Base-by-base conservation (phyloP, 257 asterid species). In the Fraxinus cuspidata region DNA sequence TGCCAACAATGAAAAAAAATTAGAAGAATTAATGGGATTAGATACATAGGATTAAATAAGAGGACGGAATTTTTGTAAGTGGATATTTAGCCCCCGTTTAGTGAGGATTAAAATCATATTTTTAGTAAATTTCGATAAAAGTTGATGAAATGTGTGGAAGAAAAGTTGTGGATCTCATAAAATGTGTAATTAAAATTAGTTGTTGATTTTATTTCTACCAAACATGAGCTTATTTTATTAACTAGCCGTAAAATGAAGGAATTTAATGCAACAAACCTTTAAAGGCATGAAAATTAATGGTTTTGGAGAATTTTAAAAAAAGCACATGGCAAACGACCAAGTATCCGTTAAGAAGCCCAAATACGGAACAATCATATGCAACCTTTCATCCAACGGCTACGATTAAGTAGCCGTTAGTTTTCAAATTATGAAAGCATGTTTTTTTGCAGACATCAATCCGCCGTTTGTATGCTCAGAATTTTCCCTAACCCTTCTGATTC, bases 361-460 rank as follows among this genome's bases (percentile, higher is more conserved):
- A 79, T 37, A 34, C 40, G 56, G 79, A 83, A 73, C 82, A 78
- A n/a, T 44, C 86, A 42, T 2, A 42, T 42, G 79, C 78, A 65
- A 75, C 91, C 78, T 74, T 86, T 84, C 75, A 86, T 87, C 85
- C 49, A 40, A 87, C 90, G 92, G 90, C 83, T 66, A 47, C 3
- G 53, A 79, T 77, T 74, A 38, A 92, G 87, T 90, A 92, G 95
- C 96, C 94, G 96, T 92, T 92, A 80, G 8, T 31, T 86, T 92
- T 89, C 90, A 89, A 92, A 90, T 44, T 18, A 74, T 19, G 32
- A 69, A 56, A 25, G 21, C 42, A 51, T 27, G 70, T 76, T 31
- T 25, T 8, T 73, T 77, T 71, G 72, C 75, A 32, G 85, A 86
- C 87, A 87, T 80, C 40, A 42, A 77, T 81, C 86, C 86, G 84